Base-by-base conservation (phyloP, 495 filamentous ascomycete genomes). In the Opeltia flavorubescens region DNA sequence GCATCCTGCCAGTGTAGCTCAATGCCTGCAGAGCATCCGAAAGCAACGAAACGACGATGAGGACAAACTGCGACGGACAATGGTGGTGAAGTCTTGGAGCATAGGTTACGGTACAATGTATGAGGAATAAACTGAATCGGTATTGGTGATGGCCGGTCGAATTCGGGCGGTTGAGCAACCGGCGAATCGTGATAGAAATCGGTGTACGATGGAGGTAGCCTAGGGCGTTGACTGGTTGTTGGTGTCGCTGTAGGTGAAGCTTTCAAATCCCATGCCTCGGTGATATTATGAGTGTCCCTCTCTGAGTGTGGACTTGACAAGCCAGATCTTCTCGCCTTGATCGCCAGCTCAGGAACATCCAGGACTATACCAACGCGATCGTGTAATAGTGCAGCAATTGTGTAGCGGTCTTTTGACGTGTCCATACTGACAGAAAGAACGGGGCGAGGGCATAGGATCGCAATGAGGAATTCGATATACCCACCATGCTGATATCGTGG, bases 1-100 rank as follows among this genome's bases (percentile, higher is more conserved):
- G 75, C 73, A 55, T 84, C 80, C 23, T 83, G 63, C 80, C 83
- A 86, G 51, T 83, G 79, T 7, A 87, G 60, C 51, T 87, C 80
- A 34, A 86, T 77, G 6, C 82, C 79, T 7, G 68, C 65, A 20
- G 69, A 66, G 42, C 76, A 84, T 15, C 83, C 82, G 63, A 85
- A 86, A 2, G 81, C 83, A 11, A 84, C 74, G 53, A 78, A 83
- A 17, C 71, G 70, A 26, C 78, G 70, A 26, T 77, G 74, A 9
- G 82, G 83, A 48, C 76, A 84, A 41, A 87, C 74, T 1, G 82
- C 76, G 4, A 86, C 72, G 9, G 74, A 80, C 44, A 72, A 71
- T 4, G 83, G 81, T 17, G 76, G 75, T 48, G 84, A 76, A 46
- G 83, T 72, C 8, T 71, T 65, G 1, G 73, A 77, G 57, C 82